A percentile compares a stretch with the other conserved stretches of the same genome.
Evolutionary conservation across 768 basidiomycete species (phyloP).

Genomic region (Calocybe cyanea): DNA sequence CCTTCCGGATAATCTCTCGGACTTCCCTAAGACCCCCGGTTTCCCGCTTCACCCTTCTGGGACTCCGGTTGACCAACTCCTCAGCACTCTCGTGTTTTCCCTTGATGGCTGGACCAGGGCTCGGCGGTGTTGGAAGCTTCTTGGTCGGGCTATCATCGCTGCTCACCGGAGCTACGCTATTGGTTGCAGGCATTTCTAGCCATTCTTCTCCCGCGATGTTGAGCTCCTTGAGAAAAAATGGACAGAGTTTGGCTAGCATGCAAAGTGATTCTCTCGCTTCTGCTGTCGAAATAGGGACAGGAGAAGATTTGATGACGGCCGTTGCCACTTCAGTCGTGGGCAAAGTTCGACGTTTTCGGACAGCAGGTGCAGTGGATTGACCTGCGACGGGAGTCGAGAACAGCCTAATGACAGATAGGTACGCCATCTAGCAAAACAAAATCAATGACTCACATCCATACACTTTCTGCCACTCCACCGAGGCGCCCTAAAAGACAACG

Average conservation of each 20-base stretch:
- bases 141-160: slow-evolving; percentile 34
- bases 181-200: slow-evolving; percentile 59
- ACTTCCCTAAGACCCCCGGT: slow-evolving; percentile 74
- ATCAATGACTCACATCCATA: slow-evolving; percentile 67
- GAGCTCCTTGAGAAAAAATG: slow-evolving; percentile 72
- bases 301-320: slow-evolving; percentile 76
- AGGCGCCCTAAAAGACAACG: slow-evolving; percentile 76
- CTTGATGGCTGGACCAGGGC: slow-evolving; percentile 42
- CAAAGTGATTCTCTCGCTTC: slow-evolving; percentile 74
- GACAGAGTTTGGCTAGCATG: slow-evolving; percentile 66
- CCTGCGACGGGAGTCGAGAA: slow-evolving; percentile 61
- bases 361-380: slow-evolving; percentile 46
- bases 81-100: slow-evolving; percentile 56
- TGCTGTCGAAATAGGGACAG: slow-evolving; percentile 71
- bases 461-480: slow-evolving; percentile 78
- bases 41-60: slow-evolving; percentile 66
- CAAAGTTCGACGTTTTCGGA: slow-evolving; percentile 68
- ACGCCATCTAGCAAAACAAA: background rate
- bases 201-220: slow-evolving; percentile 55
- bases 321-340: slow-evolving; percentile 62
- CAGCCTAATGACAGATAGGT: slow-evolving; percentile 40
- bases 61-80: slow-evolving; percentile 65
- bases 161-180: slow-evolving; percentile 16
- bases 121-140: slow-evolving; percentile 32
- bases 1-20: slow-evolving; percentile 74